phyloP scores from a whole-genome alignment of 202 grass and related monocot species.

The Elaeis oleifera region DNA sequence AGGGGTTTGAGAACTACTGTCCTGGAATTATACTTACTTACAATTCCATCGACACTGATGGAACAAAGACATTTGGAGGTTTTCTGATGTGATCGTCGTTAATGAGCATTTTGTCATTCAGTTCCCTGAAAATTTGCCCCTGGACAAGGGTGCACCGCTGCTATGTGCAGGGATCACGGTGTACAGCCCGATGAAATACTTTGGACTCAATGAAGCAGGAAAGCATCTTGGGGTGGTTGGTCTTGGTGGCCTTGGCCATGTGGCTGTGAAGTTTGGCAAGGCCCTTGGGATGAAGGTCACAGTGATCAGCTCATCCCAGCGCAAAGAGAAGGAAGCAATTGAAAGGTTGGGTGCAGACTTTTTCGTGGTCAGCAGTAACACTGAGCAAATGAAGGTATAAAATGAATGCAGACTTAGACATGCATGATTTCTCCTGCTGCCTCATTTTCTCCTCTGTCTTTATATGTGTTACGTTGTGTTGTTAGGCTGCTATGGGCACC shows the following conservation, averaged over 20 bases:
- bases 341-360: not conserved
- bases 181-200: not conserved
- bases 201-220: not conserved
- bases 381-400: constrained; percentile 4
- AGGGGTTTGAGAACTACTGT: constrained; percentile 7
- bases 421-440: not conserved
- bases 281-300: constrained; percentile 7
- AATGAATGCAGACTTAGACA: too few relatives aligned
- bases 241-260: constrained; percentile 9
- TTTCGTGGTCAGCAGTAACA: not conserved
- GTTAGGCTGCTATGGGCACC: constrained; percentile 2
- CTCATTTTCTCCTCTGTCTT: not conserved
- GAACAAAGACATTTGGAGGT: constrained; percentile 2
- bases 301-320: not conserved
- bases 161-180: constrained; percentile 9
- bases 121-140: not conserved
- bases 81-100: not conserved
- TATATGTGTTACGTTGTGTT: not conserved
- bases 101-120: not conserved
- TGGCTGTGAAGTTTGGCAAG: constrained; percentile 13
- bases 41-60: constrained; percentile 11
- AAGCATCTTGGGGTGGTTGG: constrained; percentile 6
- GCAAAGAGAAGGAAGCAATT: constrained; percentile 12
- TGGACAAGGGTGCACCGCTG: not conserved
- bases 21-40: not conserved